Evolutionary conservation across 2,329 filamentous ascomycete genomes (phyloP).

Genomic region (Dendryphion nanum): DNA sequence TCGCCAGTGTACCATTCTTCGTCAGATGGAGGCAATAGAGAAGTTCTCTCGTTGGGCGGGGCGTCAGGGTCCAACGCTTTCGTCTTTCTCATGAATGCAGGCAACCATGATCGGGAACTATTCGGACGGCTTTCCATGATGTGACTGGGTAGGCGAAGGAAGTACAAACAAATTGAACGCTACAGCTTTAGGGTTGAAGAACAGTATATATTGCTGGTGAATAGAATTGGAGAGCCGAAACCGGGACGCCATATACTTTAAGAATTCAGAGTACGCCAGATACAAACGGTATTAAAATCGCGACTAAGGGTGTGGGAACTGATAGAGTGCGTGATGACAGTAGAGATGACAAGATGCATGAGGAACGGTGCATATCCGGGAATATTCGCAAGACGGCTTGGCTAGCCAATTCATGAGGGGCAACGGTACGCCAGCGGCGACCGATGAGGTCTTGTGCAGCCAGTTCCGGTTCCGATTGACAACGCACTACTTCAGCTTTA

Average conservation of each 20-base stretch:
- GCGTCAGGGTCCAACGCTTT: slow-evolving; percentile 14
- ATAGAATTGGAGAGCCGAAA: too few relatives aligned
- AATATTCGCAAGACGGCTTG: slow-evolving; percentile 12
- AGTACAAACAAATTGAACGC: too few relatives aligned
- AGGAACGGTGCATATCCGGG: slow-evolving; percentile 17
- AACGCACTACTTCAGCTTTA: slow-evolving; percentile 10
- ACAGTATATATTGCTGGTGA: too few relatives aligned
- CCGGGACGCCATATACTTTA: too few relatives aligned
- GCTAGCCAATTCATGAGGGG: slow-evolving; percentile 9
- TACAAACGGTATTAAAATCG: too few relatives aligned
- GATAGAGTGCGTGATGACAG: slow-evolving; percentile 24
- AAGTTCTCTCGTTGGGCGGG: slow-evolving; percentile 43
- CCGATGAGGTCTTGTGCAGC: slow-evolving; percentile 17
- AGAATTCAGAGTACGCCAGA: too few relatives aligned
- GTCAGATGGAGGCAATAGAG: slow-evolving; percentile 43
- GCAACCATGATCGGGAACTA: slow-evolving; percentile 27
- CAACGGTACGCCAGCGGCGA: slow-evolving; percentile 15
- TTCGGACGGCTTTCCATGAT: slow-evolving; percentile 11
- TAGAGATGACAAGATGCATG: slow-evolving; percentile 17
- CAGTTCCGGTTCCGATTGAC: slow-evolving; percentile 17
- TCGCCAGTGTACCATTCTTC: slow-evolving; percentile 38
- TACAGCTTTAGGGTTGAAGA: too few relatives aligned
- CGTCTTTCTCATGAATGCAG: slow-evolving; percentile 22
- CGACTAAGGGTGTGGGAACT: too few relatives aligned
- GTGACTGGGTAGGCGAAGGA: too few relatives aligned